Base-by-base conservation (phyloP, 768 basidiomycete genomes). In the Boletus tylopilopsis region DNA sequence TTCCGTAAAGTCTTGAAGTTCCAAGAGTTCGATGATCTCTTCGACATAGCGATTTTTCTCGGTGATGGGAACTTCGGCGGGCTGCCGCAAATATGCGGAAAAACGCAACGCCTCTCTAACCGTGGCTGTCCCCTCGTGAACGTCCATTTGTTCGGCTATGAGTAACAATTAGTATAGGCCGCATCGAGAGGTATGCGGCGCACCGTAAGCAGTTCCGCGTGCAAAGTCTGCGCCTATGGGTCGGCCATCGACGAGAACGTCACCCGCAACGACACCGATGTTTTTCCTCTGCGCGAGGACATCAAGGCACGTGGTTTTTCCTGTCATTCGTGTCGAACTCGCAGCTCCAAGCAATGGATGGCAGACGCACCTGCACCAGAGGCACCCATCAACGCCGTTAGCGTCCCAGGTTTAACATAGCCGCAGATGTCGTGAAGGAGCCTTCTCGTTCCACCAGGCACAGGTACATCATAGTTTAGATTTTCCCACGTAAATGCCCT, bases 301-400 rank as follows among this genome's bases (percentile, higher is more conserved):
- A 69, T 83, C 84, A 27, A 83, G 78, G 66, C 77, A 90, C 11
- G 84, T 94, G 25, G 84, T 91, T 74, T 79, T 88, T 56, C 80
- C 86, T 78, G 54, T 68, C 62, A 53, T 5, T 16, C 29, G 12
- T 67, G 23, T 55, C 18, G 5, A 8, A 36, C n/a, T 39, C 6
- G n/a, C 15, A 2, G 32, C 24, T 19, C 2, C 16, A 38, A 16
- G 21, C 60, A 52, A 37, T 63, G 59, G 8, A 22, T 6, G 25
- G 24, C 50, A 54, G 42, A 72, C 71, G 58, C 62, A 69, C 84
- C 85, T 36, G 87, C 87, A 45, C 88, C 88, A 50, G 83, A 85
- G 13, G 85, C 85, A 52, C 91, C 91, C 90, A 94, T 91, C 10
- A 94, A 75, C 1, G 90, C 92, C 0, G 91, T 92, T 53, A 93